These are phyloP conservation scores for Calonectria honghensis DNA, from an alignment of 2,329 filamentous ascomycete species.

Conservation along the genomic window DNA sequence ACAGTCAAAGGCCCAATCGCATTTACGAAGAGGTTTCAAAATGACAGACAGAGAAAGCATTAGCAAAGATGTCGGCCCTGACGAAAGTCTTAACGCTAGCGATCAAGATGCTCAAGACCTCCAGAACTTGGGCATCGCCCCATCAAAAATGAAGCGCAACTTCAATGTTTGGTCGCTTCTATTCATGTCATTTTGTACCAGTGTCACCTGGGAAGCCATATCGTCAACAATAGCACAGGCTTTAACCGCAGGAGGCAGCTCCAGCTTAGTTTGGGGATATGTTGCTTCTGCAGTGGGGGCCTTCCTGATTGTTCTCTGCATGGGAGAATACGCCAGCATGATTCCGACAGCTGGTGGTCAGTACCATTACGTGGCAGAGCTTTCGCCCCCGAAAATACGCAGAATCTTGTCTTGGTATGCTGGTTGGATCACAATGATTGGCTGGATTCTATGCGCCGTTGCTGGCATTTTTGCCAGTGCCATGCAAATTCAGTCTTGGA, in stretches of 20 bases:
- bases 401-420: slow-evolving; percentile 29
- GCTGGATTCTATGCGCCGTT: slow-evolving; percentile 23
- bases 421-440: slow-evolving; percentile 29
- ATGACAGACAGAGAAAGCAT: slow-evolving; percentile 18
- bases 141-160: slow-evolving; percentile 37
- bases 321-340: slow-evolving; percentile 22
- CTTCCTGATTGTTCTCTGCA: slow-evolving; percentile 8
- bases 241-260: slow-evolving; percentile 31
- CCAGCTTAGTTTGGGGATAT: slow-evolving; percentile 39
- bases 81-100: not conserved
- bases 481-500: slow-evolving; percentile 28
- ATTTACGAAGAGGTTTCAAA: not conserved
- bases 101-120: slow-evolving; percentile 28
- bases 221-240: slow-evolving; percentile 29
- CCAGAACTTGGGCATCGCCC: slow-evolving; percentile 29
- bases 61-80: slow-evolving; percentile 10
- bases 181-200: slow-evolving; percentile 41
- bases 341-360: slow-evolving; percentile 31
- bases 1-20: not conserved
- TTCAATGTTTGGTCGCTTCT: slow-evolving; percentile 38
- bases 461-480: slow-evolving; percentile 30
- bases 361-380: slow-evolving; percentile 30
- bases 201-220: slow-evolving; percentile 38
- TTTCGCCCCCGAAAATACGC: not conserved
- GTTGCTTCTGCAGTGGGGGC: slow-evolving; percentile 14